Conservation (phyloP, 2,329 filamentous ascomycete genomes). For the Coniochaeta sp. region DNA sequence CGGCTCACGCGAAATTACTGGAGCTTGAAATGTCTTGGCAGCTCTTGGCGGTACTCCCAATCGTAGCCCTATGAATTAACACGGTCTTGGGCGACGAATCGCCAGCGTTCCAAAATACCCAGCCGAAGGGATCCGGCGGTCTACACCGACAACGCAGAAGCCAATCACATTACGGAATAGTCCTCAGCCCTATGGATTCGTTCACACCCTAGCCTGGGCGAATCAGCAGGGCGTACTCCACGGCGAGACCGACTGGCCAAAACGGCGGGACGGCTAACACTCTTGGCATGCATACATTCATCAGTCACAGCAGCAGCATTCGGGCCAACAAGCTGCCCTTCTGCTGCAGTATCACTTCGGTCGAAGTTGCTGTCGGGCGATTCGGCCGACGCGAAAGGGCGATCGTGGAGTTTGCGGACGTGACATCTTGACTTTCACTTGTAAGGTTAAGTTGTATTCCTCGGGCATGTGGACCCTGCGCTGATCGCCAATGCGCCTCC, state of each 20-base stretch:
- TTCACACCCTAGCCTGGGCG: background rate
- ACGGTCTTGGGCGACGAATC: background rate
- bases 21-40: background rate
- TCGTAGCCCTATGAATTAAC: background rate
- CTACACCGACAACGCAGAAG: background rate
- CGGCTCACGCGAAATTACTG: background rate
- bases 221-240: background rate
- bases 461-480: background rate
- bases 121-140: background rate
- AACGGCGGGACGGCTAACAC: background rate
- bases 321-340: background rate
- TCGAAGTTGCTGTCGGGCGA: background rate
- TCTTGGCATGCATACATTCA: constrained; percentile 2
- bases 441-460: background rate
- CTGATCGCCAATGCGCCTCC: background rate
- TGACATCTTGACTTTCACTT: background rate
- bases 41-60: background rate
- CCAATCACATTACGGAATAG: background rate
- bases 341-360: background rate
- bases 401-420: background rate
- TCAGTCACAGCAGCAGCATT: background rate
- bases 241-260: constrained; percentile 1
- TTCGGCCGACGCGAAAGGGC: background rate
- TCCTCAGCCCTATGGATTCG: background rate
- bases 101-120: background rate